phyloP scores from a whole-genome alignment of 1,284 basidiomycete genomes.

The Naganishia albida region DNA sequence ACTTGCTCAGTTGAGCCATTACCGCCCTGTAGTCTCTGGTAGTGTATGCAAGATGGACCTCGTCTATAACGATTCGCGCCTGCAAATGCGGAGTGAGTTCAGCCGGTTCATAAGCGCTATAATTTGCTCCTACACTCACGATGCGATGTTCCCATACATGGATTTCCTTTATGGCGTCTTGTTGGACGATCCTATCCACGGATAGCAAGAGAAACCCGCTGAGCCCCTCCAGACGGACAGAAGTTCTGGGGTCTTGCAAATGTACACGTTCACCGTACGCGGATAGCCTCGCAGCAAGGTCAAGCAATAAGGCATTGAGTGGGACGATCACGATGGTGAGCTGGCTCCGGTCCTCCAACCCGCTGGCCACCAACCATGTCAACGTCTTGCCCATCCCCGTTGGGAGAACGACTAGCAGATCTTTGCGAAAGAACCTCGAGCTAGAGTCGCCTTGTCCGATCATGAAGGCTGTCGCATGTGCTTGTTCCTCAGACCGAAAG shows the following conservation, averaged over 20 bases:
- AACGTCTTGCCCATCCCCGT: conserved; percentile 1
- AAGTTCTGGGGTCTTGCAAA: not conserved
- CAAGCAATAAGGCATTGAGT: not conserved
- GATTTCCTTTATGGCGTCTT: not conserved
- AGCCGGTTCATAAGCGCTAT: too few relatives aligned
- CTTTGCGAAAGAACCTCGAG: not conserved
- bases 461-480: not conserved
- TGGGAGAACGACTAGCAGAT: not conserved
- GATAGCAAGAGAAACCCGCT: not conserved
- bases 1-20: not conserved
- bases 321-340: not conserved
- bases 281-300: not conserved
- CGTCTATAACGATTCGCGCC: not conserved
- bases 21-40: not conserved
- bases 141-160: not conserved
- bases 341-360: not conserved
- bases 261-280: not conserved
- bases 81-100: too few relatives aligned
- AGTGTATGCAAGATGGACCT: not conserved
- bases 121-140: not conserved
- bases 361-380: not conserved
- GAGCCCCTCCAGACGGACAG: not conserved
- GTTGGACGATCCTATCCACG: not conserved
- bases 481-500: not conserved
- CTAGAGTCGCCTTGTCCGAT: not conserved